A percentile compares a stretch with the other conserved stretches of the same genome.
phyloP scores from a whole-genome alignment of 495 filamentous ascomycete species.

The Aspergillus ellipticus region DNA sequence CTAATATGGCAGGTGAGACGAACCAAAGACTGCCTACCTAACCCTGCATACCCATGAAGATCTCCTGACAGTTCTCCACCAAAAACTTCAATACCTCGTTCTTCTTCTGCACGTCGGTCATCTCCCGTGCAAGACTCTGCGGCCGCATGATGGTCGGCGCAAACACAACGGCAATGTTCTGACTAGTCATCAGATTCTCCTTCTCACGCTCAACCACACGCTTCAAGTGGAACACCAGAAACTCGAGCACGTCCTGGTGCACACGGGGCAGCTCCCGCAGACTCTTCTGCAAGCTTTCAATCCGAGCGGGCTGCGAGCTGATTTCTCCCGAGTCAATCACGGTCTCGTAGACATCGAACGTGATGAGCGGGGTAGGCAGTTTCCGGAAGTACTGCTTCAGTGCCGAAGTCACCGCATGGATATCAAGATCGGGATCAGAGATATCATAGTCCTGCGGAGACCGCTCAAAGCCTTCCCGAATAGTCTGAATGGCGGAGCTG shows the following conservation, averaged over 20 bases:
- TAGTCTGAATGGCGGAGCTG: constrained; percentile 76
- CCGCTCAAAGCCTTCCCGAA: constrained; percentile 87
- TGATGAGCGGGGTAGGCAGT: constrained; percentile 85
- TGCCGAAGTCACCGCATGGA: constrained; percentile 91
- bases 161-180: constrained; percentile 95
- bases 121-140: constrained; percentile 80
- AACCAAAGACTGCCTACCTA: constrained; percentile 3
- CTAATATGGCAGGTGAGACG: not conserved
- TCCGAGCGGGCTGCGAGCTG: constrained; percentile 42
- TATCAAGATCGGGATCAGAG: constrained; percentile 88
- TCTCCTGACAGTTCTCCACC: constrained; percentile 77
- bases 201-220: constrained; percentile 78
- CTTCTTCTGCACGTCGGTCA: constrained; percentile 93
- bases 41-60: constrained; percentile 57
- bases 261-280: constrained; percentile 73
- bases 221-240: constrained; percentile 88
- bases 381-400: constrained; percentile 98
- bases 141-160: constrained; percentile 97
- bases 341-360: constrained; percentile 86
- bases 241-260: constrained; percentile 87
- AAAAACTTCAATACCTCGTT: constrained; percentile 85
- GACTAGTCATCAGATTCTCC: constrained; percentile 90
- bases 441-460: constrained; percentile 73
- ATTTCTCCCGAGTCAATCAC: constrained; percentile 68
- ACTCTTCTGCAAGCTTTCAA: constrained; percentile 62